These are phyloP conservation scores for Solanum habrochaites DNA, from an alignment of 257 asterid genomes.

Conservation along the genomic window DNA sequence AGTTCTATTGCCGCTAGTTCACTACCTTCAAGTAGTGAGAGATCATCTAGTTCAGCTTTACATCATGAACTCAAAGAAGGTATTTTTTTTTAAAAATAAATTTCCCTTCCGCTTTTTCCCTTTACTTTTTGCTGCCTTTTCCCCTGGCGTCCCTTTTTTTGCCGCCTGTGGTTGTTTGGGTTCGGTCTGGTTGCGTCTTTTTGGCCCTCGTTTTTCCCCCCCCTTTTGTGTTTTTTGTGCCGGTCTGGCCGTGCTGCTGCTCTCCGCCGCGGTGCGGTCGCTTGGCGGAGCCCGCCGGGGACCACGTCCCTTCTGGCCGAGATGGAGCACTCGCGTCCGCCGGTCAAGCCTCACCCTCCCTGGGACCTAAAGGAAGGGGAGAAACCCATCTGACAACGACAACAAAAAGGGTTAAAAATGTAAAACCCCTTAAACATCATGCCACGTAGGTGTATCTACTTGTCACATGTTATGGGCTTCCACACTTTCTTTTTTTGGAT, in stretches of 20 bases:
- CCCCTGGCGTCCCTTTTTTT: too few species aligned
- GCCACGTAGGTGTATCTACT: constrained; percentile 12
- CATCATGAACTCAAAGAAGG: constrained; percentile 75
- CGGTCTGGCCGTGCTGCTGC: too few species aligned
- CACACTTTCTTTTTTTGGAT: not conserved
- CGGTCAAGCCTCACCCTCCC: constrained; percentile 46
- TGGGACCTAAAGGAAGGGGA: constrained; percentile 62
- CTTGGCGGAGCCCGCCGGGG: constrained; percentile 55
- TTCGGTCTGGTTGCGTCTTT: too few species aligned
- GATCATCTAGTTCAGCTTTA: constrained; percentile 90
- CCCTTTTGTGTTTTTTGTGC: too few species aligned
- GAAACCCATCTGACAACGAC: constrained; percentile 92
- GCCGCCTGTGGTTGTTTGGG: too few species aligned
- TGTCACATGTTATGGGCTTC: not conserved
- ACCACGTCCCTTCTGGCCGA: constrained; percentile 34
- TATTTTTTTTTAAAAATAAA: not conserved
- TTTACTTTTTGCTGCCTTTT: too few species aligned
- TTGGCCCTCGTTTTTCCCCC: too few species aligned
- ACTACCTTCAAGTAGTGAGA: constrained; percentile 83
- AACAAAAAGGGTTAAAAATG: constrained; percentile 95
- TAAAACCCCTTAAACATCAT: not conserved
- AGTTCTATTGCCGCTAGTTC: constrained; percentile 76
- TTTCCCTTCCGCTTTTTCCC: not conserved
- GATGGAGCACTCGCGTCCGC: constrained; percentile 36
- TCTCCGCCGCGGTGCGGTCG: too few species aligned